A percentile compares a stretch with the other conserved stretches of the same genome.
Conservation (phyloP, 2,329 filamentous ascomycete species). For the Colletotrichum tofieldiae region DNA sequence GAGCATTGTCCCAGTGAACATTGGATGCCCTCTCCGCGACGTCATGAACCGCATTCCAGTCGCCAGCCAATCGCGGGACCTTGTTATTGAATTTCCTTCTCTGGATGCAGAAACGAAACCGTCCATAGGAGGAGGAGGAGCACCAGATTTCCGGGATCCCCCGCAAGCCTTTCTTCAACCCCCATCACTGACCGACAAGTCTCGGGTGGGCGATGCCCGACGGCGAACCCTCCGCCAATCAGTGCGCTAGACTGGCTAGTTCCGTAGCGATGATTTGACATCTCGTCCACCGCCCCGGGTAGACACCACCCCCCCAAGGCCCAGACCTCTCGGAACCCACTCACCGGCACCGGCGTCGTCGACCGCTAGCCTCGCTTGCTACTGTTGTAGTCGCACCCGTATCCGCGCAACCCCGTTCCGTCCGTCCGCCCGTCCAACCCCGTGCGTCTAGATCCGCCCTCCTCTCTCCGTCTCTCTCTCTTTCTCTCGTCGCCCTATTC, state of each 20-base stretch:
- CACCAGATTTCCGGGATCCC: not conserved
- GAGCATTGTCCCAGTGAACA: not conserved
- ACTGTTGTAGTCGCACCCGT: not conserved
- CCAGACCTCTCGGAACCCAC: constrained; percentile 7
- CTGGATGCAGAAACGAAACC: constrained; percentile 1
- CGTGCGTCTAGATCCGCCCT: not conserved
- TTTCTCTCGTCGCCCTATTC: not conserved
- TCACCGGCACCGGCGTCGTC: constrained; percentile 12
- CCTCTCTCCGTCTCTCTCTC: not conserved
- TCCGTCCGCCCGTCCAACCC: not conserved
- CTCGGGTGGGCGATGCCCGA: not conserved
- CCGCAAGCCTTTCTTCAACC: not conserved
- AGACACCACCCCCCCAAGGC: not conserved
- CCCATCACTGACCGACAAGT: not conserved
- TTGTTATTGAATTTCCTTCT: not conserved
- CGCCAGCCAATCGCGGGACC: constrained; percentile 5
- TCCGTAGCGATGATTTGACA: not conserved
- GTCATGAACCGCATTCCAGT: constrained; percentile 4
- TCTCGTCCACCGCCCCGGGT: not conserved
- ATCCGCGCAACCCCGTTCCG: not conserved
- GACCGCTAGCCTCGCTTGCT: constrained; percentile 13
- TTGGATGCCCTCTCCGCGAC: not conserved
- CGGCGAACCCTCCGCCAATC: not conserved
- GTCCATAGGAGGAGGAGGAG: not conserved
- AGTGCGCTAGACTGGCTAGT: not conserved